Percentiles rank a stretch among this genome's conserved stretches.
phyloP scores from a whole-genome alignment of 768 basidiomycete species.

The Russula dissimulans region DNA sequence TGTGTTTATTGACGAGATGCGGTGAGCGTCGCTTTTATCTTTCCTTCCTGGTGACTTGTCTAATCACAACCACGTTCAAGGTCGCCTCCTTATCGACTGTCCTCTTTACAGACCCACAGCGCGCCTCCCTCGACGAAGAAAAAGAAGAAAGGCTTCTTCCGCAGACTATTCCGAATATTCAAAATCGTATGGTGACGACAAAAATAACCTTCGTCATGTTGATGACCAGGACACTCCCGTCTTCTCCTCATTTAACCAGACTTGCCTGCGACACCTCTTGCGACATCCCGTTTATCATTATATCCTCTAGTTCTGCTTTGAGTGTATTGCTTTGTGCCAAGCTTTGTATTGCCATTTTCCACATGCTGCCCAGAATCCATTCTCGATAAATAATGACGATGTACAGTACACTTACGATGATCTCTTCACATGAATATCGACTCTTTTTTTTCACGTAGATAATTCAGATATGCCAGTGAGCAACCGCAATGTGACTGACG shows the following conservation, averaged over 20 bases:
- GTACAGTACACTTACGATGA: neutral
- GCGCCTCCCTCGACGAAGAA: slow-evolving; percentile 7
- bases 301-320: slow-evolving; percentile 4
- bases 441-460: too few species aligned
- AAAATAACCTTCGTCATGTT: neutral
- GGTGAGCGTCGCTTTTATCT: neutral
- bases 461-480: too few species aligned
- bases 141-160: slow-evolving; percentile 20
- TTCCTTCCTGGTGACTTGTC: neutral
- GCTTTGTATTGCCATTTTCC: slow-evolving; percentile 8
- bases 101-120: neutral
- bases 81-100: slow-evolving; percentile 6
- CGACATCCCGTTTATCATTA: slow-evolving; percentile 10
- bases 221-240: neutral
- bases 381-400: slow-evolving; percentile 5
- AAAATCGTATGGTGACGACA: slow-evolving; percentile 15
- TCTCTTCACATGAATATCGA: neutral
- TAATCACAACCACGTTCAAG: neutral
- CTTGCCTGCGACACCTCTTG: slow-evolving; percentile 5
- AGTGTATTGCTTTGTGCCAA: slow-evolving; percentile 9
- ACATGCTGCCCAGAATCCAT: neutral
- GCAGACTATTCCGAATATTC: slow-evolving; percentile 17
- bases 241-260: neutral
- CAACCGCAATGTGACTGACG: neutral
- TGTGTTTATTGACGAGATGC: slow-evolving; percentile 15